Evolutionary conservation across 2,329 filamentous ascomycete species (phyloP).

Genomic region (Alternaria consortialis): DNA sequence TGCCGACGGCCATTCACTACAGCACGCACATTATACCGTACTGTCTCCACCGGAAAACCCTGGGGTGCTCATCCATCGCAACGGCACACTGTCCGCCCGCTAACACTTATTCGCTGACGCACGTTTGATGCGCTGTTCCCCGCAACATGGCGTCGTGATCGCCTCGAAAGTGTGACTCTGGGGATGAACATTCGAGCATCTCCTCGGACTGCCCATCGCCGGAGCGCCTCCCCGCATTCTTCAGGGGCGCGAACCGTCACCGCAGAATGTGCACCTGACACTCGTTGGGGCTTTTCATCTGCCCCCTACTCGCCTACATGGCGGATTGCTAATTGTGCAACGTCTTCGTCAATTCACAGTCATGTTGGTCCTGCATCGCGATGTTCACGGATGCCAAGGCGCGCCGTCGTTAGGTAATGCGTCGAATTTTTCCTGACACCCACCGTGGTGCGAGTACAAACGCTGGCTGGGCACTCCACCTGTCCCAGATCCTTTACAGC

Average conservation of each 20-base stretch:
- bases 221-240: slow-evolving; percentile 15
- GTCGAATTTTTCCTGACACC: slow-evolving; percentile 34
- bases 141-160: slow-evolving; percentile 38
- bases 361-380: slow-evolving; percentile 23
- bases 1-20: slow-evolving; percentile 30
- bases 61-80: slow-evolving; percentile 26
- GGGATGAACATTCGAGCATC: slow-evolving; percentile 35
- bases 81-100: slow-evolving; percentile 25
- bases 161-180: slow-evolving; percentile 23
- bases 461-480: slow-evolving; percentile 34
- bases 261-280: slow-evolving; percentile 1
- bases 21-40: slow-evolving; percentile 25
- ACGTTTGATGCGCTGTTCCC: slow-evolving; percentile 30
- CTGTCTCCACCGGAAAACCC: slow-evolving; percentile 30
- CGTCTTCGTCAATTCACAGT: slow-evolving; percentile 23
- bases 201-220: slow-evolving; percentile 38
- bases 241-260: slow-evolving; percentile 14
- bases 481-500: slow-evolving; percentile 32
- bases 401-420: slow-evolving; percentile 40
- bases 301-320: background rate
- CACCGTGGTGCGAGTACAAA: slow-evolving; percentile 28
- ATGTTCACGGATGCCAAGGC: slow-evolving; percentile 39
- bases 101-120: slow-evolving; percentile 26
- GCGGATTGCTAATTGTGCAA: slow-evolving; percentile 34
- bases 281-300: slow-evolving; percentile 12